Evolutionary conservation across 2,329 filamentous ascomycete species (phyloP), one percentile per base, ranked within the genome.

Genomic region (Bretziella fagacearum): DNA sequence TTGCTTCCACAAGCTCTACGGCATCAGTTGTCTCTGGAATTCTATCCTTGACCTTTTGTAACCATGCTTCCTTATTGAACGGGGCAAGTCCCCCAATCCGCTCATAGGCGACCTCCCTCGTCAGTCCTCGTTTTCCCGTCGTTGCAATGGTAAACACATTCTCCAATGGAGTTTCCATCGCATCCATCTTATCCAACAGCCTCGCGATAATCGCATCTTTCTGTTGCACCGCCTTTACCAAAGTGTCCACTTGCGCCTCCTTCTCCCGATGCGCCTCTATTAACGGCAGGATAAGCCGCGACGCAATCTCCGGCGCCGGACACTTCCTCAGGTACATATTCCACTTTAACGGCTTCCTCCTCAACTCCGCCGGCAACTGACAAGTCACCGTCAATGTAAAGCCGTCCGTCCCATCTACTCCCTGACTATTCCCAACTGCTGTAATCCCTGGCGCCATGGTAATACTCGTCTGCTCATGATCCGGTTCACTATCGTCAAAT

Each of bases 341-440:
- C 83, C 84, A 89, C 51, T 64, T 63, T 29, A 89, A 63, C 4
- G 74, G 68, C 41, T 68, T 64, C 20, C 39, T 20, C 2, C 44
- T 52, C 7, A 53, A 40, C 25, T 86, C 64, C 1, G 75, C 75
- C n/a, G 79, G 77, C 10, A 89, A 65, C 6, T 69, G 61, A 48
- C 74, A 75, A 3, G 66, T 75, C 23, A 81, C 63, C 33, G 68
- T 65, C 30, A 85, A 58, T 6, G 57, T 61, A 17, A 76, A 57
- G 17, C 69, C 63, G 11, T 22, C 40, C 15, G 17, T 26, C 6
- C 18, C 35, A 20, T 43, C 40, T 11, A 4, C 10, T 4, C 30
- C 40, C 18, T 3, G 2, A 7, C 63, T 63, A 2, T 62, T 61
- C 22, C 60, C 62, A 20, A 17, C 25, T 7, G 33, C 10, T 4